Evolutionary conservation across 371 early-diverging fungal species (phyloP).

Genomic region (Paraphysoderma sedebokerense): DNA sequence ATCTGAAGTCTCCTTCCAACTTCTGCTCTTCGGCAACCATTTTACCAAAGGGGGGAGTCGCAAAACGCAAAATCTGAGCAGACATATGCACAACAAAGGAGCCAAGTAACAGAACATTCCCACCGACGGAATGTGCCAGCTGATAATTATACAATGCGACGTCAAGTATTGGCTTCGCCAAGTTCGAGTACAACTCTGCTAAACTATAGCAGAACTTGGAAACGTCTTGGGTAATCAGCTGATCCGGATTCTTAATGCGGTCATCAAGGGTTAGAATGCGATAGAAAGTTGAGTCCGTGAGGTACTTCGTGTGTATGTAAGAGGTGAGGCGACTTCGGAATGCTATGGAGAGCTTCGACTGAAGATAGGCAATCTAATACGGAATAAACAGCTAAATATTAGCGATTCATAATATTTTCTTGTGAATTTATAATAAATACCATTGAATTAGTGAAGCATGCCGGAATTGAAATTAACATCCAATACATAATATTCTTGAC

Average conservation of each 20-base stretch:
- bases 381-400: not conserved
- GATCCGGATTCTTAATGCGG: conserved; percentile 25
- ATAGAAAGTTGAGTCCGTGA: conserved; percentile 24
- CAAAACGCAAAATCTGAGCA: conserved; percentile 17
- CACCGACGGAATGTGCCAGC: conserved; percentile 23
- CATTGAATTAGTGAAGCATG: conserved; percentile 91
- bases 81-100: conserved; percentile 17
- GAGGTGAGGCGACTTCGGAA: conserved; percentile 68
- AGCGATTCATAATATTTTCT: not conserved
- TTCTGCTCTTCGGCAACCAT: conserved; percentile 24
- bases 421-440: conserved; percentile 17
- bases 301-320: conserved; percentile 55
- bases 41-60: conserved; percentile 29
- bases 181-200: conserved; percentile 26
- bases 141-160: conserved; percentile 32
- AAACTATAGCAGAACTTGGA: conserved; percentile 23
- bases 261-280: conserved; percentile 29
- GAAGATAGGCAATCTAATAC: conserved; percentile 13
- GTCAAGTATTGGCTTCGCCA: conserved; percentile 33
- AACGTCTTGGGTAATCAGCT: conserved; percentile 31
- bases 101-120: conserved; percentile 17
- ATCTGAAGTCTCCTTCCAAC: conserved; percentile 11
- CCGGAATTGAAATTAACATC: conserved; percentile 85
- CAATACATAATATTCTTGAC: conserved; percentile 62
- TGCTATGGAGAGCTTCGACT: conserved; percentile 62